Conservation (phyloP, 345 rosid species). For the Eucalyptus regnans region DNA sequence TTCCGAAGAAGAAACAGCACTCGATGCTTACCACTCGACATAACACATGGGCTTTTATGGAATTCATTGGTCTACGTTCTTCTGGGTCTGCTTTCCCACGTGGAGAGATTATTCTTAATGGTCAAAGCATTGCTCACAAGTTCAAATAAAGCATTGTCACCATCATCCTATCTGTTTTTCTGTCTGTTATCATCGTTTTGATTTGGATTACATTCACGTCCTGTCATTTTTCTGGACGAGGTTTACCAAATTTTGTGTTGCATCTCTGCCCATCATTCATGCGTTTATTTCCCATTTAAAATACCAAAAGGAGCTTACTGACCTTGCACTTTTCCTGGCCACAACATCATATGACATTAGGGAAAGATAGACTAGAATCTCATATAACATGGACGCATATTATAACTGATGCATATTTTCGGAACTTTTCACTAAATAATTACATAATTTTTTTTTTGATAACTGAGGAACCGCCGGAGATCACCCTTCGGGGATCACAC, state of each 20-base stretch:
- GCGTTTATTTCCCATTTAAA: neutral
- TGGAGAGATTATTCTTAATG: neutral
- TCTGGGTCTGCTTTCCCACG: neutral
- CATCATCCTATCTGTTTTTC: neutral
- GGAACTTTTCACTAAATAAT: neutral
- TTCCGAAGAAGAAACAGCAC: neutral
- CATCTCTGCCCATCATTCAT: neutral
- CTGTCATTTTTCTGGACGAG: neutral
- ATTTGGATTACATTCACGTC: neutral
- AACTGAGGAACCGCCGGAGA: no score
- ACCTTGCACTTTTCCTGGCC: neutral
- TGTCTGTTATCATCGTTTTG: neutral
- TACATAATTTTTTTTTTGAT: neutral
- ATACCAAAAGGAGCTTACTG: neutral
- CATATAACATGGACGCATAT: neutral
- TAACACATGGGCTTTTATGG: neutral
- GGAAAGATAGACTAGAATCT: neutral
- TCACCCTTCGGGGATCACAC: no score
- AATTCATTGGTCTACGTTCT: neutral
- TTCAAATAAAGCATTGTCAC: neutral
- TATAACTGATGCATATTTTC: neutral
- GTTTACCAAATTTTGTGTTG: neutral
- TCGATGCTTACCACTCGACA: neutral
- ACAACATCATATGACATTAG: neutral
- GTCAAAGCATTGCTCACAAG: neutral